Conservation (phyloP, 352 stramenopile genomes). For the Phytophthora citrophthora region DNA sequence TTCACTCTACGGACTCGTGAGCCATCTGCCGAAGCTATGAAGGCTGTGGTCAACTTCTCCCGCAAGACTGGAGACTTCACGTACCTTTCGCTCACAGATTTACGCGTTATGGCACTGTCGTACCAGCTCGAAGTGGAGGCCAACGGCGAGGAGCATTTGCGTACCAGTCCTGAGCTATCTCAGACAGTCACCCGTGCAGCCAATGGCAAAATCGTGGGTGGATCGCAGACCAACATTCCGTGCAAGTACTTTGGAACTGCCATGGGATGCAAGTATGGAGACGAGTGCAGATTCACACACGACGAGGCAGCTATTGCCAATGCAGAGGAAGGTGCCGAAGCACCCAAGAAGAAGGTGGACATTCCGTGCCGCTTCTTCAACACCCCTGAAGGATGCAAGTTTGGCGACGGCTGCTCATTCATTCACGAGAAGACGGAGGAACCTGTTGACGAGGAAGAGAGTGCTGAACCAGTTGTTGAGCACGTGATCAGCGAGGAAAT, state of each 20-base stretch:
- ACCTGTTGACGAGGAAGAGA: slow-evolving; percentile 17
- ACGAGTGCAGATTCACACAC: slow-evolving; percentile 85
- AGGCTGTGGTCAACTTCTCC: slow-evolving; percentile 81
- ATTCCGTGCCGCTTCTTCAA: slow-evolving; percentile 84
- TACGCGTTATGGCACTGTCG: slow-evolving; percentile 88
- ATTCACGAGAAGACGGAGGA: slow-evolving; percentile 57
- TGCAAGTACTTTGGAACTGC: slow-evolving; percentile 85
- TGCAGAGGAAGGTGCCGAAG: slow-evolving; percentile 22
- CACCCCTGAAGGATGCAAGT: slow-evolving; percentile 73
- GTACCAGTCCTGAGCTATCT: slow-evolving; percentile 69
- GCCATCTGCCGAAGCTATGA: slow-evolving; percentile 81
- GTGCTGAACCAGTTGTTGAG: slow-evolving; percentile 32
- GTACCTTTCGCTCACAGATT: slow-evolving; percentile 84
- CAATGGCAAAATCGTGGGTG: slow-evolving; percentile 71
- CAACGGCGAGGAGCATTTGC: slow-evolving; percentile 73
- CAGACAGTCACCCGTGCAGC: slow-evolving; percentile 71
- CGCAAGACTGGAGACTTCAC: slow-evolving; percentile 89
- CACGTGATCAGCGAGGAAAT: slow-evolving; percentile 60
- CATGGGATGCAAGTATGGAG: slow-evolving; percentile 84
- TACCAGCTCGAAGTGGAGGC: slow-evolving; percentile 87
- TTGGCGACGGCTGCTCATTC: slow-evolving; percentile 76
- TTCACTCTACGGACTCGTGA: slow-evolving; percentile 83
- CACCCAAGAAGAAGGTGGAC: slow-evolving; percentile 61
- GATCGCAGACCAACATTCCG: slow-evolving; percentile 51
- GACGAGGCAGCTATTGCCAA: slow-evolving; percentile 37